These are phyloP conservation scores for Lachancea kluyveri DNA, from an alignment of 805 yeast species.

Conservation along the genomic window DNA sequence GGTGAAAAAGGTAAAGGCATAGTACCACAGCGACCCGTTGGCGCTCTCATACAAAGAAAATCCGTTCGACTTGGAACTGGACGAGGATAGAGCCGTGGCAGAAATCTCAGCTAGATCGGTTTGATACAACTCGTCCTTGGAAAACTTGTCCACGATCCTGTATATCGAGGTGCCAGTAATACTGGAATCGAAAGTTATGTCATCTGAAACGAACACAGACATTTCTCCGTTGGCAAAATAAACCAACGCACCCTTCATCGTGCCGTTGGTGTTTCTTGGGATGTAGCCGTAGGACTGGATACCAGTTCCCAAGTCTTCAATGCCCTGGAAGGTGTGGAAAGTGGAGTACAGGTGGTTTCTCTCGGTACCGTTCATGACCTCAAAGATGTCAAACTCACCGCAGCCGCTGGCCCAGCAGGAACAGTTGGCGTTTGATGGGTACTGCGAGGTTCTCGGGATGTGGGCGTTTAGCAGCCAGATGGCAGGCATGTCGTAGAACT, in stretches of 20 bases:
- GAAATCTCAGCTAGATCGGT: constrained; percentile 31
- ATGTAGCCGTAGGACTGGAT: constrained; percentile 51
- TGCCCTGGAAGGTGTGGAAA: constrained; percentile 65
- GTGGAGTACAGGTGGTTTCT: constrained; percentile 54
- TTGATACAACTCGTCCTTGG: constrained; percentile 26
- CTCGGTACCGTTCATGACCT: constrained; percentile 60
- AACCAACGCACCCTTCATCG: constrained; percentile 68
- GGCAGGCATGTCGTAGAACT: constrained; percentile 59
- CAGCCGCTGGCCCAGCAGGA: constrained; percentile 76
- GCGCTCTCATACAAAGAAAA: constrained; percentile 12
- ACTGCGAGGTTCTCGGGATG: constrained; percentile 71
- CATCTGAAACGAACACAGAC: constrained; percentile 53
- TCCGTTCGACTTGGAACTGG: constrained; percentile 22
- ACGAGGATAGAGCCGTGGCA: constrained; percentile 33
- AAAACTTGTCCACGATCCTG: constrained; percentile 38
- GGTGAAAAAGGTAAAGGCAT: constrained; percentile 19
- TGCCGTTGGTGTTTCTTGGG: constrained; percentile 41
- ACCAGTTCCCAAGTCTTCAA: constrained; percentile 56
- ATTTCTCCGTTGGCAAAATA: constrained; percentile 58
- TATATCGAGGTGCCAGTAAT: constrained; percentile 40
- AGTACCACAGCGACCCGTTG: constrained; percentile 23
- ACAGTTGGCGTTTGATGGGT: constrained; percentile 51
- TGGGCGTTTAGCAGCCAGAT: constrained; percentile 71
- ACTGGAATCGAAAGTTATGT: constrained; percentile 42
- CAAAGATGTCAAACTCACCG: constrained; percentile 75